Base-by-base conservation (phyloP, 371 early-diverging fungal genomes). In the Mucor irregularis region DNA sequence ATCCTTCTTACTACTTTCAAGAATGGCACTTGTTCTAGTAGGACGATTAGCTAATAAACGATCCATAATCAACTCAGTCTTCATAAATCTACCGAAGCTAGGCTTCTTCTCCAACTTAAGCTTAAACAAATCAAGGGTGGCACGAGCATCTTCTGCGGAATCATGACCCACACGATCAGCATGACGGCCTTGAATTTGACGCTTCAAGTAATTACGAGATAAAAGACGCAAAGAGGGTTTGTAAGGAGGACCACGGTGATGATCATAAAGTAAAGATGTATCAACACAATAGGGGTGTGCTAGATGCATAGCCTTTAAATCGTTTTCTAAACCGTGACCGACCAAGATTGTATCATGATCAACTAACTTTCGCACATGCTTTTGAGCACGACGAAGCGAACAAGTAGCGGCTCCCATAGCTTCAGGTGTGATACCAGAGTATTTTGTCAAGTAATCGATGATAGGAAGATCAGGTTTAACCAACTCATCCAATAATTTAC, bases 121-220 rank as follows among this genome's bases (percentile, higher is more conserved):
- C 61, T 81, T 78, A 39, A 87, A 77, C 5, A 93, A 57, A 54
- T 92, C 91, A 55, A 93, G 61, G 13, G 85, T 80, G 9, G 92
- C 82, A 42, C 69, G 56, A 5, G 92, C 90, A 77, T 93, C 94
- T 72, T 91, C 90, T 16, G 75, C 69, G 28, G 87, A 83, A 68
- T 91, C 90, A 76, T 93, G 94, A 37, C 90, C 90, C 11, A 66
- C 19, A 43, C n/a, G 58, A 16, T 61, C 58, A 19, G 60, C 52
- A 42, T 68, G 58, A 24, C 64, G 55, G 2, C 63, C 62, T 62
- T 91, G 93, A 61, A 91, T 91, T 8, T 58, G 35, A 40, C 84
- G 73, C 11, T 80, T 70, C 17, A 92, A 61, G 42, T 82, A 70
- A 43, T 67, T 75, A n/a, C 78, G 69, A 1, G 88, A 54, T 28